Evolutionary conservation across 352 stramenopile species (phyloP).

Genomic region (Globisporangium spinosum): DNA sequence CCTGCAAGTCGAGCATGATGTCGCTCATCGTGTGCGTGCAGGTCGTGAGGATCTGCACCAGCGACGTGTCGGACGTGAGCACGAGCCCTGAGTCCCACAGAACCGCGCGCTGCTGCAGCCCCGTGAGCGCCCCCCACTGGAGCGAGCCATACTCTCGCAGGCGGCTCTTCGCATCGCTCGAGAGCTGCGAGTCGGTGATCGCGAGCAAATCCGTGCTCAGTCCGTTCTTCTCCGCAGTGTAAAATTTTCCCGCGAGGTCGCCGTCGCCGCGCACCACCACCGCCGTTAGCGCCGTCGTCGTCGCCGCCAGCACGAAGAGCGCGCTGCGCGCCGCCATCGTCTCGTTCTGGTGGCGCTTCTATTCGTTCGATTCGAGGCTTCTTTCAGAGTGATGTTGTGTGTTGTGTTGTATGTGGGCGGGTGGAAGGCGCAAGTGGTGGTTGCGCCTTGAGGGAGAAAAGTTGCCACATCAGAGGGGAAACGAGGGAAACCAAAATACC

Average conservation of each 20-base stretch:
- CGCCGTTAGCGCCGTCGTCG: not conserved
- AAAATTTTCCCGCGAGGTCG: slow-evolving; percentile 57
- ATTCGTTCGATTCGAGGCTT: slow-evolving; percentile 2
- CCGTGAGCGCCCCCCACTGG: slow-evolving; percentile 30
- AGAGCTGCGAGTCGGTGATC: slow-evolving; percentile 34
- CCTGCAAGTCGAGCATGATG: slow-evolving; percentile 40
- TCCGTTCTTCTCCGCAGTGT: slow-evolving; percentile 32
- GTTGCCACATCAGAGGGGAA: not conserved
- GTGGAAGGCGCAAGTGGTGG: not conserved
- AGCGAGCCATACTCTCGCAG: slow-evolving; percentile 13
- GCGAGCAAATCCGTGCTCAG: slow-evolving; percentile 24
- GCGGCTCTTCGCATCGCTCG: slow-evolving; percentile 29
- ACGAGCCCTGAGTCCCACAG: slow-evolving; percentile 73
- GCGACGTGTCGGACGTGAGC: slow-evolving; percentile 28
- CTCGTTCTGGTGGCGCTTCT: not conserved
- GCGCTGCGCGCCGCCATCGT: slow-evolving; percentile 9
- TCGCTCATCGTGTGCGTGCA: slow-evolving; percentile 60
- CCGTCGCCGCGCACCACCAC: slow-evolving; percentile 8
- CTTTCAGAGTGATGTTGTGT: slow-evolving; percentile 2
- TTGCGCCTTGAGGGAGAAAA: not conserved
- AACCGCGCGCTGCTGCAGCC: slow-evolving; percentile 62
- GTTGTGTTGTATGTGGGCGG: not conserved
- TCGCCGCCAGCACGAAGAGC: slow-evolving; percentile 5
- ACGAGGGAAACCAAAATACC: not conserved
- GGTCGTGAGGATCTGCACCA: slow-evolving; percentile 59